Evolutionary conservation across 1,139 yeast species (phyloP).

Genomic region (Kurtzmaniella quercitrusa): DNA sequence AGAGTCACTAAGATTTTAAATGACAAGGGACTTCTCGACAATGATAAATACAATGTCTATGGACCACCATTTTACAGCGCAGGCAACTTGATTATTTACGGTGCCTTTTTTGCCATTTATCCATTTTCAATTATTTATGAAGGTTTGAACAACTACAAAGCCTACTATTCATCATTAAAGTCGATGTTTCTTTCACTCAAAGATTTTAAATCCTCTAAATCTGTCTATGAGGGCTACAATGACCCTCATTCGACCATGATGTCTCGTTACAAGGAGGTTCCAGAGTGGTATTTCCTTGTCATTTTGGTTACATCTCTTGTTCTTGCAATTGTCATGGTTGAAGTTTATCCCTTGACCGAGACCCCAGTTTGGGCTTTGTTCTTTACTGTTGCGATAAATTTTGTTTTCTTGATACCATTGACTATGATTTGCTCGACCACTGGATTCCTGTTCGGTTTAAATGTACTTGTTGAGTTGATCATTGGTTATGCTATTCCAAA

Average conservation of each 20-base stretch:
- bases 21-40: conserved; percentile 31
- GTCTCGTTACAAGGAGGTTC: conserved; percentile 55
- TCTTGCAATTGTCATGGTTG: conserved; percentile 46
- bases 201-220: conserved; percentile 9
- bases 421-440: conserved; percentile 44
- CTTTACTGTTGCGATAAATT: conserved; percentile 51
- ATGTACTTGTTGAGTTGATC: conserved; percentile 53
- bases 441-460: conserved; percentile 46
- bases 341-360: conserved; percentile 38
- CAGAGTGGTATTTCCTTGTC: conserved; percentile 53
- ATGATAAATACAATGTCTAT: conserved; percentile 35
- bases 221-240: conserved; percentile 12
- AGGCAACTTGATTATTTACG: conserved; percentile 44
- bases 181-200: conserved; percentile 20
- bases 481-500: conserved; percentile 59
- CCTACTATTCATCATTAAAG: conserved; percentile 13
- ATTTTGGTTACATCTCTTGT: conserved; percentile 45
- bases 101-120: conserved; percentile 54
- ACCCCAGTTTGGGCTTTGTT: conserved; percentile 58
- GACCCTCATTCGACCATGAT: conserved; percentile 59
- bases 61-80: conserved; percentile 46
- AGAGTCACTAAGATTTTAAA: conserved; percentile 39
- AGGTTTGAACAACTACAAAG: conserved; percentile 25
- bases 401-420: conserved; percentile 51
- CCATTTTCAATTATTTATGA: conserved; percentile 52